Conservation (phyloP, 495 filamentous ascomycete genomes). For the Bacidia gigantensis region DNA sequence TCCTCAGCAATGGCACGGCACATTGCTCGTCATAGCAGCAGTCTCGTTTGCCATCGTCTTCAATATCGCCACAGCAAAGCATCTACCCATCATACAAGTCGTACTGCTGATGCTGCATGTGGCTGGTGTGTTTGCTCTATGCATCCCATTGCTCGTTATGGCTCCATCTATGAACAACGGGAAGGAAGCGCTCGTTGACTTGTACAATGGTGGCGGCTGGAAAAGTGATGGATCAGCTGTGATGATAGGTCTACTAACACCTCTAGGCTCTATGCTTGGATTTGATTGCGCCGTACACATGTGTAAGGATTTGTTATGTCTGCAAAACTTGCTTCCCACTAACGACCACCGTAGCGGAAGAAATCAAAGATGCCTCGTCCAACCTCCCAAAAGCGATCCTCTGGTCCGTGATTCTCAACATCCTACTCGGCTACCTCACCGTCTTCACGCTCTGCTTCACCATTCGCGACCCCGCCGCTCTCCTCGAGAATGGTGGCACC, state of each 20-base stretch:
- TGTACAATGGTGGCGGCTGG: slow-evolving; percentile 45
- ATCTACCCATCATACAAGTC: slow-evolving; percentile 43
- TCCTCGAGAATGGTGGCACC: slow-evolving; percentile 27
- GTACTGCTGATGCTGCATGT: slow-evolving; percentile 48
- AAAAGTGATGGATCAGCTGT: slow-evolving; percentile 35
- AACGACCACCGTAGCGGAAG: slow-evolving; percentile 31
- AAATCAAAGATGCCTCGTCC: slow-evolving; percentile 40
- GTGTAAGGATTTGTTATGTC: slow-evolving; percentile 26
- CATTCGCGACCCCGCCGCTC: slow-evolving; percentile 33
- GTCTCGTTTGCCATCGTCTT: slow-evolving; percentile 36
- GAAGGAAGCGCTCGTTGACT: slow-evolving; percentile 37
- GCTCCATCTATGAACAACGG: slow-evolving; percentile 29
- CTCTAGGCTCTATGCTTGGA: slow-evolving; percentile 38
- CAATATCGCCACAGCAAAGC: slow-evolving; percentile 40
- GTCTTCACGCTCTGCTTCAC: slow-evolving; percentile 39
- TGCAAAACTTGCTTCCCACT: neutral
- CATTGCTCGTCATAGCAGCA: slow-evolving; percentile 41
- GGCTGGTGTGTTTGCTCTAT: slow-evolving; percentile 45
- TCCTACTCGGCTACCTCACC: slow-evolving; percentile 37
- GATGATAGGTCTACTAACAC: slow-evolving; percentile 41
- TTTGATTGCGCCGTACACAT: slow-evolving; percentile 46
- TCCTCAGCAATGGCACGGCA: slow-evolving; percentile 45
- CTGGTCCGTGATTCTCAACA: slow-evolving; percentile 34
- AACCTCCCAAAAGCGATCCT: slow-evolving; percentile 44
- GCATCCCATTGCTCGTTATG: slow-evolving; percentile 45